Evolutionary conservation across 2,329 filamentous ascomycete genomes (phyloP), one percentile per base, ranked within the genome.

Genomic region (Penicillium rolfsii): DNA sequence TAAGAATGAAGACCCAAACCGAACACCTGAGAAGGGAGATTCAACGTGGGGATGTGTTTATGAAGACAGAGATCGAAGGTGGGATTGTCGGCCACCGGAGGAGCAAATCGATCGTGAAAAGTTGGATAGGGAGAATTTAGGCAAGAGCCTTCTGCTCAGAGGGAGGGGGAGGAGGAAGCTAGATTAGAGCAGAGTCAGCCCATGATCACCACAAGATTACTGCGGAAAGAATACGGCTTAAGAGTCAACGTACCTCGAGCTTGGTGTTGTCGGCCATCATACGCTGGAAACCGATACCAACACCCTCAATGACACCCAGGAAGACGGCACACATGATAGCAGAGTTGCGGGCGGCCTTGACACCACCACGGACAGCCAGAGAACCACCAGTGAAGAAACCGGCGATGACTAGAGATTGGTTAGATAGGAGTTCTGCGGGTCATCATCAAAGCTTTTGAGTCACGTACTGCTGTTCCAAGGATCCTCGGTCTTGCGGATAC

Each of bases 311-410:
- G 67, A 99, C 94, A 54, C 91, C 95, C 49, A 99, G 84, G 73
- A 99, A 85, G 67, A 97, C 91, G 28, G 92, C 95, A 77, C 95
- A 98, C 69, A 94, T 95, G 73, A 99, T 98, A 64, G 95, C 95
- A 62, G 92, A 93, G 80, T 98, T 98, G 71, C 95, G 86, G 65
- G 95, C 93, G 24, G 94, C 92, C 82, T 91, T 93, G 78, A 90
- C 89, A 61, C 95, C 95, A 72, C 95, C 95, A 80, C 95, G 87
- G 64, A 98, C 89, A 55, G 95, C 95, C 36, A 99, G 85, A 33
- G 94, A 87, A 69, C 95, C 95, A 73, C 93, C 93, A 4, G 95
- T 98, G 79, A 97, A 94, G 84, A 97, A 97, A 57, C 95, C 95
- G 45, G 94, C 95, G 70, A 94, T 96, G 77, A 99, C 81, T 83